Evolutionary conservation across 2,329 filamentous ascomycete species (phyloP), one percentile per base, ranked within the genome.

Genomic region (Sporothrix humicola): DNA sequence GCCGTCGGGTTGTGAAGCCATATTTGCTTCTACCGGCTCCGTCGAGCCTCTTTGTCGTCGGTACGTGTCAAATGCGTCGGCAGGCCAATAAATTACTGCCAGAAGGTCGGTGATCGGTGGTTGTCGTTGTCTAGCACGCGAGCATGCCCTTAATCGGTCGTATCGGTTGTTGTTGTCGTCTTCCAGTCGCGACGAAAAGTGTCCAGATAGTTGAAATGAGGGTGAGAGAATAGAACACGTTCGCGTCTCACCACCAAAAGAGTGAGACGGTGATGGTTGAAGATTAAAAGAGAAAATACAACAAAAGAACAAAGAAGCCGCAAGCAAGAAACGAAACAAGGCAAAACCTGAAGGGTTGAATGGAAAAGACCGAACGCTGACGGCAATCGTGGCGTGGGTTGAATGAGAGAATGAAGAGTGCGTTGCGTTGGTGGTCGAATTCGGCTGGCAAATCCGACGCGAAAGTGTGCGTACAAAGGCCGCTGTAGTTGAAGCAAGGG

Each of bases 1-100:
- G 46, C 71, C 74, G 42, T 76, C 76, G 1, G 71, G 73, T 63
- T 75, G 75, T 7, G 73, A 72, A 63, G 71, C 74, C 76, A 77
- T 77, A 0, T 6, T 71, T 69, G 71, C 70, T 20, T 71, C 23
- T 8, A 9, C 8, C 46, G 66, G 71, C 46, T 71, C 69, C 23
- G 26, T 46, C 48, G 72, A 73, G 74, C 74, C 72, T 69, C 20
- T 26, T 54, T 26, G 65, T 69, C 50, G 52, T 3, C 42, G 65
- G 46, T 10, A 37, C 46, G 31, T 58, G 17, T 59, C 54, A 48
- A 50, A 44, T 23, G 23, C 23, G 63, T 44, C n/a, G 17, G 54
- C 9, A 13, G 31, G 13, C 54, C 65, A 13, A 31, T n/a, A 20
- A 56, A 65, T 37, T 37, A 54, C 37, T 48, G 31, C 5, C 54